phyloP scores from a whole-genome alignment of 345 rosid genomes.

The Syzygium aromaticum region DNA sequence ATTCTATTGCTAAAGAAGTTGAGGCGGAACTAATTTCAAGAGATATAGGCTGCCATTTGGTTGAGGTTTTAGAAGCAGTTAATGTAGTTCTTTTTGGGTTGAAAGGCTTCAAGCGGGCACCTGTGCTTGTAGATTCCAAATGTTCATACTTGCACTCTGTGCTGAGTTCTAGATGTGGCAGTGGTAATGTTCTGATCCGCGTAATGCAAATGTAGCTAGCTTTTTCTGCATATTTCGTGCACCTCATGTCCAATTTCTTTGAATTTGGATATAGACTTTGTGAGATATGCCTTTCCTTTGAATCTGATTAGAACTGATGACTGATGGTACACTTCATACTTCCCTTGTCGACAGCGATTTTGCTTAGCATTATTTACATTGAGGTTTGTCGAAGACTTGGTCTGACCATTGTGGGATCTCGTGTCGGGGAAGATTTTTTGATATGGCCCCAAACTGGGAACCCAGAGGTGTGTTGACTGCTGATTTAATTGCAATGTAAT shows the following conservation, averaged over 20 bases:
- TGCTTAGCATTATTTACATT: constrained; percentile 85
- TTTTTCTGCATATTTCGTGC: background rate
- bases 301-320: background rate
- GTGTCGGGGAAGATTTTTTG: constrained; percentile 91
- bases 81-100: constrained; percentile 69
- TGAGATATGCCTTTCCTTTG: background rate
- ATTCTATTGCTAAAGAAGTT: constrained; percentile 60
- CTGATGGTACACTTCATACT: background rate
- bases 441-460: constrained; percentile 88
- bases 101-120: constrained; percentile 73
- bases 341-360: constrained; percentile 52
- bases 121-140: constrained; percentile 56
- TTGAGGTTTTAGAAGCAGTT: constrained; percentile 74
- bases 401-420: constrained; percentile 84
- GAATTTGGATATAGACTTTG: background rate
- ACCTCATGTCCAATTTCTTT: background rate
- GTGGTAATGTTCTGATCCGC: constrained; percentile 40
- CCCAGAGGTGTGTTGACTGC: constrained; percentile 50
- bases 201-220: constrained; percentile 1
- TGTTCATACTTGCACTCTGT: constrained; percentile 71
- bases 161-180: constrained; percentile 64
- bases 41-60: constrained; percentile 75
- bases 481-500: background rate
- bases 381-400: constrained; percentile 79
- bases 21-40: constrained; percentile 76